Evolutionary conservation across 306 rosid species (phyloP), one percentile per base, ranked within the genome.

Genomic region (Prunus kanzakura): DNA sequence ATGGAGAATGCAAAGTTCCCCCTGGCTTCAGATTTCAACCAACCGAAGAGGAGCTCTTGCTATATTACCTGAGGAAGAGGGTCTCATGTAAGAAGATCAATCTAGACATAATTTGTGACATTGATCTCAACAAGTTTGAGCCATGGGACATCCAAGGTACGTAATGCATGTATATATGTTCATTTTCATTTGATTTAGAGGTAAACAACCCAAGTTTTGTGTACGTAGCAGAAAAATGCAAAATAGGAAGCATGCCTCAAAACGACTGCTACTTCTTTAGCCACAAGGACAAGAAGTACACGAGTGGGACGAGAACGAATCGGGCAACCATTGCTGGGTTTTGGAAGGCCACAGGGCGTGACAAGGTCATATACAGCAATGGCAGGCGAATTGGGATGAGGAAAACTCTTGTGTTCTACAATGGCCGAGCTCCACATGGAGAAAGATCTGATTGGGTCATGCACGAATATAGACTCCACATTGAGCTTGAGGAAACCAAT

Each of bases 81-180:
- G 91, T 87, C 41, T 81, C 87, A 10, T 80, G 74, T 54, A 86
- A 89, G 75, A 85, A 89, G 85, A 89, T 89, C 78, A 91, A 89
- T 70, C 86, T 87, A 19, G 93, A 89, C 38, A 91, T 89, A 0
- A 89, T 89, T 77, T 89, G 86, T 6, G 91, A 89, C 50, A 87
- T 89, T 27, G 93, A 89, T 87, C 91, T 87, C 77, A 89, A 89
- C 74, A 89, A 89, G 84, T 86, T 87, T 19, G 93, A 89, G 69
- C 93, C 93, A 1, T 89, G 93, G 93, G 93, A 89, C 51, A 87
- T 89, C 4, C 93, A 86, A 87, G 93, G 91, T 89, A 16, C 60
- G 6, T 54, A 13, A 52, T 52, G n/a, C 57, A 52, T 52, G 15
- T 14, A 52, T 52, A 13, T 32, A 32, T 32, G 52, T 47, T 11